Conservation (phyloP, 1,284 basidiomycete genomes). For the Ceratobasidium sp. region DNA sequence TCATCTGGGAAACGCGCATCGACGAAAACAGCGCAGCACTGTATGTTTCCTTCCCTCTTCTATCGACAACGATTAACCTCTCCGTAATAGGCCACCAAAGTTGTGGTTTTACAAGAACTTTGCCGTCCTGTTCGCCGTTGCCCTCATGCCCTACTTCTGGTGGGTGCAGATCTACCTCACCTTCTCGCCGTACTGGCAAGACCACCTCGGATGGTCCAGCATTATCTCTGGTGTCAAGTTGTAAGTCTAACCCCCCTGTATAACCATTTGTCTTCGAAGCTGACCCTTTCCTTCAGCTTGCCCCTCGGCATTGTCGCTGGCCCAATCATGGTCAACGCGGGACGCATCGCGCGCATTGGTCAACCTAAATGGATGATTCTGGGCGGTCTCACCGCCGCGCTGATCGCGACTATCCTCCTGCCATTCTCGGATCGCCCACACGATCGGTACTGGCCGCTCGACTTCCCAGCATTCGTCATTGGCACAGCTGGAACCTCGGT, state of each 20-base stretch:
- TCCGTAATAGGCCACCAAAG: constrained; percentile 39
- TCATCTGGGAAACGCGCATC: constrained; percentile 42
- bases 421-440: constrained; percentile 51
- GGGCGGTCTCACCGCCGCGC: constrained; percentile 50
- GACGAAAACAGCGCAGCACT: constrained; percentile 40
- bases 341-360: constrained; percentile 51
- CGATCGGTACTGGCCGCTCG: constrained; percentile 56
- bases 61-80: too few relatives aligned
- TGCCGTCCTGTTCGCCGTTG: constrained; percentile 41
- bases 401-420: constrained; percentile 54
- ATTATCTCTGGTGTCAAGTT: constrained; percentile 29
- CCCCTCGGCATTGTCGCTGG: constrained; percentile 43
- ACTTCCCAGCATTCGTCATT: constrained; percentile 56
- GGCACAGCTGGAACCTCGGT: constrained; percentile 32
- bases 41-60: constrained; percentile 27
- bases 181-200: constrained; percentile 24
- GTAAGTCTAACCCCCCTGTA: background rate
- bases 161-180: constrained; percentile 42
- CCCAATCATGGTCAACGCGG: constrained; percentile 50
- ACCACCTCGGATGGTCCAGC: constrained; percentile 29
- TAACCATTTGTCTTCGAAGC: background rate
- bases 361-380: constrained; percentile 57
- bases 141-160: constrained; percentile 53
- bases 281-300: constrained; percentile 6
- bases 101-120: constrained; percentile 30